These are phyloP conservation scores for Scenedesmus sp. DNA, from an alignment of 163 green algal genomes.

Conservation along the genomic window DNA sequence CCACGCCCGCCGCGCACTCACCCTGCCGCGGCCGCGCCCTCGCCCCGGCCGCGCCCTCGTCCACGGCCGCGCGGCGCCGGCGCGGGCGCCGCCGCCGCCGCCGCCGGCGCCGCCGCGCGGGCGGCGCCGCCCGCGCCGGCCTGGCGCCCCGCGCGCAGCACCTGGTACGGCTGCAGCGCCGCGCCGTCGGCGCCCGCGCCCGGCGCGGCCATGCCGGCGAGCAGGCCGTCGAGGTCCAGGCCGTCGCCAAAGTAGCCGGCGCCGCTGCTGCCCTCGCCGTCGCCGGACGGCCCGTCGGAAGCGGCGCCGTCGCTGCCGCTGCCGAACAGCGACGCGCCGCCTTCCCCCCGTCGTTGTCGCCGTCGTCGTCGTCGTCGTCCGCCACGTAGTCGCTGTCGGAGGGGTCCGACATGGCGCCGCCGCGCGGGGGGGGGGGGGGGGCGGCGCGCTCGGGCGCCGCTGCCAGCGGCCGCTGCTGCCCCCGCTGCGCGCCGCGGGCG, in stretches of 20 bases:
- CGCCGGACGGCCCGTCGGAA: no score
- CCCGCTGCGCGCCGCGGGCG: no score
- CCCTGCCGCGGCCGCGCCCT: background rate
- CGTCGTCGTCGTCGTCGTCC: slow-evolving; percentile 5
- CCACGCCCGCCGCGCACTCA: no score
- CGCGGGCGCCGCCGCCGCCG: background rate
- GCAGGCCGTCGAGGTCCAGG: background rate
- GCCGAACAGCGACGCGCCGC: no score
- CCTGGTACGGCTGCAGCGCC: slow-evolving; percentile 31
- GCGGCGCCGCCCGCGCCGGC: no score
- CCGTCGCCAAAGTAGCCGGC: slow-evolving; percentile 10
- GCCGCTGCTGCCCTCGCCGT: no score
- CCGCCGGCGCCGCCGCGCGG: background rate
- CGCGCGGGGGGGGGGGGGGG: background rate
- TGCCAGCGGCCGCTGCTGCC: no score
- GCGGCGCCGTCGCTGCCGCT: no score
- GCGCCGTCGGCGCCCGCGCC: no score
- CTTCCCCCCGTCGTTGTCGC: no score
- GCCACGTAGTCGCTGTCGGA: slow-evolving; percentile 1
- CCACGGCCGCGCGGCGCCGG: background rate
- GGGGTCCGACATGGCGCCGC: slow-evolving; percentile 7
- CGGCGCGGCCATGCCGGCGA: slow-evolving; percentile 3
- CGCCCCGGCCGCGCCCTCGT: background rate
- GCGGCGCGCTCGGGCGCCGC: no score
- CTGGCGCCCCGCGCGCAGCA: slow-evolving; percentile 19